A percentile compares a stretch with the other conserved stretches of the same genome.
phyloP scores from a whole-genome alignment of 2,329 filamentous ascomycete genomes.

The Escovopsis sp. region DNA sequence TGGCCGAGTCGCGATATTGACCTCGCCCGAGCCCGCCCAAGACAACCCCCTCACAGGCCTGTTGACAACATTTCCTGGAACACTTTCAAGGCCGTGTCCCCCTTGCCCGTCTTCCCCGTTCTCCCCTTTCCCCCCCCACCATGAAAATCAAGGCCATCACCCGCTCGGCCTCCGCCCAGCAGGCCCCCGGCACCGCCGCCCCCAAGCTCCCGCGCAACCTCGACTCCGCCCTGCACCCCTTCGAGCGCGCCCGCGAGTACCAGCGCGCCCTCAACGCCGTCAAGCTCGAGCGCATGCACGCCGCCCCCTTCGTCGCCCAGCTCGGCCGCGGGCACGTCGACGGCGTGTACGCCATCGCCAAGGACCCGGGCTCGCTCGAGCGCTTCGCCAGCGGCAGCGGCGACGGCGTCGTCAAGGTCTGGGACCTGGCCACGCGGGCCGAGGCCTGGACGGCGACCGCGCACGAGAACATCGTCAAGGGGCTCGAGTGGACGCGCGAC shows the following conservation, averaged over 20 bases:
- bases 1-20: not conserved
- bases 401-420: constrained; percentile 88
- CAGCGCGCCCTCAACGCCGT: constrained; percentile 53
- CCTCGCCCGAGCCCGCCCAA: not conserved
- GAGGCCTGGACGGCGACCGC: constrained; percentile 67
- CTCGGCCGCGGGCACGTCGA: constrained; percentile 86
- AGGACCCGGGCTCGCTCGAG: constrained; percentile 60
- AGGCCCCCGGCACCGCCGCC: constrained; percentile 51
- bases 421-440: constrained; percentile 58
- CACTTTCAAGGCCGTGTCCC: too few species aligned
- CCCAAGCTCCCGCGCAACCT: constrained; percentile 54
- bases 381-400: constrained; percentile 71
- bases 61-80: too few species aligned
- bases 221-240: constrained; percentile 76
- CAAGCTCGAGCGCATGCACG: constrained; percentile 87
- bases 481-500: constrained; percentile 75
- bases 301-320: constrained; percentile 59
- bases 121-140: too few species aligned
- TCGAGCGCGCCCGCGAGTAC: constrained; percentile 72
- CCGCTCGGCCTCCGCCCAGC: constrained; percentile 46
- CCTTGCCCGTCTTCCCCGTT: too few species aligned
- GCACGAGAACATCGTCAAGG: constrained; percentile 89
- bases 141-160: constrained; percentile 53
- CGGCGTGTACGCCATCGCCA: constrained; percentile 63
- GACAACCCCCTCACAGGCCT: not conserved